Base-by-base conservation (phyloP, 1,139 yeast species). In the Sugiyamaella sp. region DNA sequence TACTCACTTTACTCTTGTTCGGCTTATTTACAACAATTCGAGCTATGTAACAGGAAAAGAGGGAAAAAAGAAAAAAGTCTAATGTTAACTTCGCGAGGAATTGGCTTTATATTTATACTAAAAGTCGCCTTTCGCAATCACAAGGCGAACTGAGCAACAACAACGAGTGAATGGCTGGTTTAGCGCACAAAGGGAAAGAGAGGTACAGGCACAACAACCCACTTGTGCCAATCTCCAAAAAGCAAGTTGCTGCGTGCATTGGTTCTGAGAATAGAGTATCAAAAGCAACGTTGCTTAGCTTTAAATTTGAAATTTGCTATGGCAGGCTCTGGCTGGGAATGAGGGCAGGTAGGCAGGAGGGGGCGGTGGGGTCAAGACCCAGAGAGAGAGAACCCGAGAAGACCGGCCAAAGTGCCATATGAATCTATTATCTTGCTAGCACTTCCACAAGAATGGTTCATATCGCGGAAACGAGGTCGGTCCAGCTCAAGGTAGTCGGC, bases 101-200 rank as follows among this genome's bases (percentile, higher is more conserved):
- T 48, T 48, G 40, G 33, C 46, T 48, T 48, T 48, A 21, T 48
- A 48, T 48, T 46, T 46, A 46, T 46, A 46, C 35, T 46, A 38
- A n/a, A 29, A 29, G 35, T 12, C 14, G 35, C 4, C 35, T 8
- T 14, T 29, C 35, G 35, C 37, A 17, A 38, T 32, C 27, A 39
- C 39, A 37, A 37, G 44, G 50, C 44, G 37, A 44, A 19, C 47
- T 32, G 19, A 44, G 33, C 48, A 44, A 44, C 48, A 10, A 44
- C 39, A 44, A 44, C 48, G 33, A 44, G 10, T 44, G 48, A 44
- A 44, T 44, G 48, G 48, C 48, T 44, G 48, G 39, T 24, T 25
- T 27, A 29, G 25, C 40, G 48, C 48, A 44, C 48, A 44, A 44
- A 44, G 48, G 48, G 33, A 24, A 38, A 44, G 35, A 29, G 35